phyloP scores from a whole-genome alignment of 768 basidiomycete species.

The Hydnomerulius pinastri region DNA sequence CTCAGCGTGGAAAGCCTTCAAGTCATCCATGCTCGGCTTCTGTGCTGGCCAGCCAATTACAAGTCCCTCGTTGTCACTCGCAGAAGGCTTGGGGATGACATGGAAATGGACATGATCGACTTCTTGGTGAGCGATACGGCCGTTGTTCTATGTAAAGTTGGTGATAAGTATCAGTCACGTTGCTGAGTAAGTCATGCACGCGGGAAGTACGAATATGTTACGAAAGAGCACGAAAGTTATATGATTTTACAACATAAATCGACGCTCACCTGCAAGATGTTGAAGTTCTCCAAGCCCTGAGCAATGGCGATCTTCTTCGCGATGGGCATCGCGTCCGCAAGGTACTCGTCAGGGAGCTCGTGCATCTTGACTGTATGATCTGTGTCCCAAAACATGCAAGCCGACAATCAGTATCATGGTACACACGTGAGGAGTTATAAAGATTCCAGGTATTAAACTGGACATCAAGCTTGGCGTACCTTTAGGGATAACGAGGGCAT shows the following conservation, averaged over 20 bases:
- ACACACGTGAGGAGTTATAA: no score
- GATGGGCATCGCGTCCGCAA: constrained; percentile 73
- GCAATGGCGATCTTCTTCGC: constrained; percentile 88
- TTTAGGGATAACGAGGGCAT: constrained; percentile 93
- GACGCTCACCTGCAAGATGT: constrained; percentile 65
- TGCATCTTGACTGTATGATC: constrained; percentile 87
- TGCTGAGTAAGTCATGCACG: no score
- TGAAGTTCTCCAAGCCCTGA: constrained; percentile 77
- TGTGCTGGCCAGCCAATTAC: constrained; percentile 69
- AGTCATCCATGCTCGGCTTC: constrained; percentile 19
- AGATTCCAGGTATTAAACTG: no score
- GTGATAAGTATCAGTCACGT: no score
- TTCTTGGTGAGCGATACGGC: constrained; percentile 60
- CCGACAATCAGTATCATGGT: not conserved
- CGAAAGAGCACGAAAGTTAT: no score
- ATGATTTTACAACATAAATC: no score
- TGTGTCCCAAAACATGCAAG: constrained; percentile 29
- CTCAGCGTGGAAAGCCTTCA: constrained; percentile 21
- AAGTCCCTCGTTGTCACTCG: constrained; percentile 67
- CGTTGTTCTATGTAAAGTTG: constrained; percentile 58
- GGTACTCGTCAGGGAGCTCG: constrained; percentile 84
- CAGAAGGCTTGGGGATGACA: constrained; percentile 86
- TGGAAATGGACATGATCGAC: constrained; percentile 94
- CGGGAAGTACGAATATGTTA: no score
- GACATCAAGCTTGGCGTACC: constrained; percentile 44